Evolutionary conservation across 176 grass and related monocot species (phyloP).

Genomic region (Avena insularis): DNA sequence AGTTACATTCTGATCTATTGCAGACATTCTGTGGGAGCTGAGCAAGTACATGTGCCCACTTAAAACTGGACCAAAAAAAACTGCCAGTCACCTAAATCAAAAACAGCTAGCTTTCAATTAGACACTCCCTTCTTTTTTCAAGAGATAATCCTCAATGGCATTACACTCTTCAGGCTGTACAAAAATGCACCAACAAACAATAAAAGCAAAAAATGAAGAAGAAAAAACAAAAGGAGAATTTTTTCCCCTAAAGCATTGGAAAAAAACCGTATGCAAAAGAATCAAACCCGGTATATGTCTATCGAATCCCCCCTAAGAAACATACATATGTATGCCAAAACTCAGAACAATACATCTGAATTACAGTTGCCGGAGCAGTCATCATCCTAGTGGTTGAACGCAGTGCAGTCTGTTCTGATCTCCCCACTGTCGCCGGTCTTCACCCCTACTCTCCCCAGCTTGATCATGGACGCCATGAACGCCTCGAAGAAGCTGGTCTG

Average conservation of each 20-base stretch:
- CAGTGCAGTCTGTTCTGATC: constrained; percentile 79
- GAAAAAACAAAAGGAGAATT: constrained; percentile 19
- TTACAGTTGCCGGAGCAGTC: constrained; percentile 30
- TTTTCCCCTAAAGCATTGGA: not conserved
- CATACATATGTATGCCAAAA: constrained; percentile 41
- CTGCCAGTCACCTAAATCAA: too few relatives aligned
- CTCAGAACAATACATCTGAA: constrained; percentile 51
- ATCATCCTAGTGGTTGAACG: constrained; percentile 61
- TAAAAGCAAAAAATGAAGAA: constrained; percentile 15
- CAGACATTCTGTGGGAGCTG: too few relatives aligned
- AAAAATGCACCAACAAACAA: constrained; percentile 46
- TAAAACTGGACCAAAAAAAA: too few relatives aligned
- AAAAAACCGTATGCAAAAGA: constrained; percentile 43
- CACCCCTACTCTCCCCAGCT: constrained; percentile 75
- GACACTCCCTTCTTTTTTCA: constrained; percentile 12
- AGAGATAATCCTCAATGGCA: constrained; percentile 24
- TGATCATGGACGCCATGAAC: constrained; percentile 50
- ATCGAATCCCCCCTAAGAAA: constrained; percentile 6
- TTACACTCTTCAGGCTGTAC: constrained; percentile 64
- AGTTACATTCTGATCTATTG: too few relatives aligned
- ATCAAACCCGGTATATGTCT: constrained; percentile 48
- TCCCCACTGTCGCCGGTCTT: constrained; percentile 63
- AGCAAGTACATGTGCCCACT: too few relatives aligned
- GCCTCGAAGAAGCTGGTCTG: constrained; percentile 68
- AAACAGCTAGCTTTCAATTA: too few relatives aligned